A percentile compares a stretch with the other conserved stretches of the same genome.
These are phyloP conservation scores for Thielaviopsis populi DNA, from an alignment of 2,329 filamentous ascomycete genomes.

Conservation along the genomic window DNA sequence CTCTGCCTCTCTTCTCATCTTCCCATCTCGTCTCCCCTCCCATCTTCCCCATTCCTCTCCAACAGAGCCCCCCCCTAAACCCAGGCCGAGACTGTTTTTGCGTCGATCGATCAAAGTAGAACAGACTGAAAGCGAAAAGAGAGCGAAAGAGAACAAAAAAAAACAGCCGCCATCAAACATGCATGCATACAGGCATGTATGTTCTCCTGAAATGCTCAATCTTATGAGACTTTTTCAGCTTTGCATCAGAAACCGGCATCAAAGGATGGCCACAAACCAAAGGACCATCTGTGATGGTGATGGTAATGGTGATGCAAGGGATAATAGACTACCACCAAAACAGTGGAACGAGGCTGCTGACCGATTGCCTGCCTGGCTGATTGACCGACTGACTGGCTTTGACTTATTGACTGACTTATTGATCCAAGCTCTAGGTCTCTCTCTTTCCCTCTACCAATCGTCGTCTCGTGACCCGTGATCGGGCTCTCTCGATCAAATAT, in stretches of 20 bases:
- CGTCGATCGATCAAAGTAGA: not conserved
- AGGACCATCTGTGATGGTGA: too few relatives aligned
- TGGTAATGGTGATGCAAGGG: slow-evolving; percentile 1
- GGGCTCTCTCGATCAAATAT: not conserved
- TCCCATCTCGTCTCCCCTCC: not conserved
- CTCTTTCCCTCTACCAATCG: not conserved
- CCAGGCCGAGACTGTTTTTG: not conserved
- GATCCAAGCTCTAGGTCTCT: not conserved
- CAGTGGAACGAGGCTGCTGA: not conserved
- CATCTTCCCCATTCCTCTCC: not conserved
- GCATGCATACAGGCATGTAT: not conserved
- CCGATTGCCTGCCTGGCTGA: too few relatives aligned
- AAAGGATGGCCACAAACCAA: not conserved
- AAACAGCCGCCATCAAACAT: not conserved
- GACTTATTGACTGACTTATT: not conserved
- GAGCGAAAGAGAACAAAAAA: not conserved
- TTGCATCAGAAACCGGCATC: not conserved
- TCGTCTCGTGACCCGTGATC: not conserved
- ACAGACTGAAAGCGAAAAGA: not conserved
- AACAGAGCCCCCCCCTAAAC: not conserved
- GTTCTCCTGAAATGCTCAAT: not conserved
- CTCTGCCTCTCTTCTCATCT: not conserved
- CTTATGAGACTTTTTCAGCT: slow-evolving; percentile 1
- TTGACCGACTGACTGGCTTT: not conserved
- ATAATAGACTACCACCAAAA: not conserved